Evolutionary conservation across 75 land plant genomes (phyloP).

Genomic region (Pinus taeda): DNA sequence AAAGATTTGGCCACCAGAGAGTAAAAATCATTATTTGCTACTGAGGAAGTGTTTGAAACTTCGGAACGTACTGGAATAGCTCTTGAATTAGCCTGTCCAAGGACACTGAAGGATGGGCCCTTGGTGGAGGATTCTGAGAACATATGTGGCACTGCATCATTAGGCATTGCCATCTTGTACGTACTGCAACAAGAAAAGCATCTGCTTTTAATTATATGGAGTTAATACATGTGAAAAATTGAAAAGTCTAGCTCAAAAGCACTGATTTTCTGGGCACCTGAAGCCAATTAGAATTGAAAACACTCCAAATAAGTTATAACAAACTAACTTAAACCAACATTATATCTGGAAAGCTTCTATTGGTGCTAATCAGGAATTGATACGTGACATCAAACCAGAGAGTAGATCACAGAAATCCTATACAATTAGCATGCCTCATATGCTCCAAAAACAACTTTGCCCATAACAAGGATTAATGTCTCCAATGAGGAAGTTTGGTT

Average conservation of each 20-base stretch:
- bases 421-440: background rate
- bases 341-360: background rate
- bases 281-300: background rate
- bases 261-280: background rate
- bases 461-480: background rate
- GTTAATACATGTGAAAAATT: background rate
- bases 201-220: background rate
- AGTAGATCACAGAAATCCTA: background rate
- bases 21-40: background rate
- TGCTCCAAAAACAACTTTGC: background rate
- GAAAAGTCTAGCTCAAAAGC: background rate
- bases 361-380: background rate
- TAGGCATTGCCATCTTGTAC: slow-evolving; percentile 5
- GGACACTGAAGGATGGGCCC: background rate
- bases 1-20: background rate
- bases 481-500: background rate
- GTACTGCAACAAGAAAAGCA: background rate
- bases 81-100: background rate
- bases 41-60: background rate
- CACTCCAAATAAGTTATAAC: background rate
- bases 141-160: background rate
- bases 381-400: background rate
- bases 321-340: background rate
- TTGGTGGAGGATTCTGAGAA: background rate
- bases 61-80: background rate